Evolutionary conservation across 2,329 filamentous ascomycete species (phyloP), one percentile per base, ranked within the genome.

Genomic region (Aspergillus niger): DNA sequence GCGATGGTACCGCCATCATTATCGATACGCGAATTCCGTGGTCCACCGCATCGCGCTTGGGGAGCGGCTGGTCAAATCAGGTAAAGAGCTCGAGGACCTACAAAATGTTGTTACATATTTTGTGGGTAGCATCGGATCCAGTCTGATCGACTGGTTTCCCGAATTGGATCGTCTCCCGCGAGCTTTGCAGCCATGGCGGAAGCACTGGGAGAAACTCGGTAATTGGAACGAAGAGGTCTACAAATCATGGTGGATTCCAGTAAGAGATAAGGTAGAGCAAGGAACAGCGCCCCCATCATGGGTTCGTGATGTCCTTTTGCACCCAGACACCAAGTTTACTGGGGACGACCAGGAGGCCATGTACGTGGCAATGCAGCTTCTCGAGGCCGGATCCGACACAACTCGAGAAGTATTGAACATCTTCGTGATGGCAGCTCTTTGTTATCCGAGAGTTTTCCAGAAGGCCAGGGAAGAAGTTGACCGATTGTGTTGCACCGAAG

Each of bases 371-470:
- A 72, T 75, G 58, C 70, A 73, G 15, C 65, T 81, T 8, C 72
- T 82, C 17, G 77, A 76, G 58, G 80, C 80, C 0, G 80, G 80
- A 6, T 74, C 71, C 30, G 80, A 82, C 61, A 83, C 76, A 4
- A 77, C 79, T 1, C 70, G 78, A n/a, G 71, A 77, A 62, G 69
- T 69, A 1, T 54, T 77, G 36, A 73, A 76, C 36, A 69, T 69
- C 15, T 73, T 76, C 32, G 67, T 65, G 2, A 72, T 74, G 64
- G 67, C 73, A 3, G 65, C 67, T 5, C 43, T 72, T 2, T 67
- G 62, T 60, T 15, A 67, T 44, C 69, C 72, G 3, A 67, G 72
- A 1, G 62, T 57, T 15, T 63, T 69, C 17, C 59, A 62, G 1
- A 69, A 65, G 41, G 68, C 69, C 11, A 60, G 72, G 20, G 59